Evolutionary conservation across 352 stramenopile species (phyloP), one percentile per base, ranked within the genome.

Genomic region (Elongisporangium prolatum): DNA sequence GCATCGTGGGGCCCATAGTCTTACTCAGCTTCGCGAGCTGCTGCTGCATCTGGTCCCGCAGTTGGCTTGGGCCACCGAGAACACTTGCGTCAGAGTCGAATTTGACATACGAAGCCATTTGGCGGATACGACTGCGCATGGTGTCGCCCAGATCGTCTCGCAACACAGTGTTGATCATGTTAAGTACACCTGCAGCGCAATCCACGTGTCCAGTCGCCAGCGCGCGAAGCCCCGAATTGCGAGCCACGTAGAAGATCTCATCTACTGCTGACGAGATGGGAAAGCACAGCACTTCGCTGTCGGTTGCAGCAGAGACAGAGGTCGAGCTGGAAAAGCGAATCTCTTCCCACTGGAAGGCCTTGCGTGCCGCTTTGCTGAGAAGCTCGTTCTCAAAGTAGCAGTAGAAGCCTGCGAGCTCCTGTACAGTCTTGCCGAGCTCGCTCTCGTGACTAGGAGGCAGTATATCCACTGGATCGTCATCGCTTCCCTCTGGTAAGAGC

Each of bases 331-430:
- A 83, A 21, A 77, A 84, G 22, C 83, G 83, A 20, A 92, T 67
- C 59, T 95, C 83, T 68, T 95, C 86, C 77, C 83, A 93, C 57
- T 90, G 75, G 51, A 94, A 91, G n/a, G 84, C 83, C 69, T 93
- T 93, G 21, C 66, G 65, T 7, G 86, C 82, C n/a, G 86, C 83
- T 49, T 82, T 73, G 40, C 74, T 89, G 4, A 95, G 68, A 21
- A 91, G 60, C 24, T 86, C 77, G 40, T 94, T 91, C 60, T 95
- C 86, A 47, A 94, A 93, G 61, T 85, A 92, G 56, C 86, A 95
- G 49, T 95, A 95, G 62, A 81, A 93, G 0, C 84, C 86, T 3
- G 84, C 86, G 14, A 95, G 66, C 56, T 95, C 86, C 44, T 95
- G 86, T 3, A 95, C 86, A 21, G 59, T 86, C 61, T 87, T 90